phyloP scores from a whole-genome alignment of 2,329 filamentous ascomycete species.

The Exophiala mesophila region DNA sequence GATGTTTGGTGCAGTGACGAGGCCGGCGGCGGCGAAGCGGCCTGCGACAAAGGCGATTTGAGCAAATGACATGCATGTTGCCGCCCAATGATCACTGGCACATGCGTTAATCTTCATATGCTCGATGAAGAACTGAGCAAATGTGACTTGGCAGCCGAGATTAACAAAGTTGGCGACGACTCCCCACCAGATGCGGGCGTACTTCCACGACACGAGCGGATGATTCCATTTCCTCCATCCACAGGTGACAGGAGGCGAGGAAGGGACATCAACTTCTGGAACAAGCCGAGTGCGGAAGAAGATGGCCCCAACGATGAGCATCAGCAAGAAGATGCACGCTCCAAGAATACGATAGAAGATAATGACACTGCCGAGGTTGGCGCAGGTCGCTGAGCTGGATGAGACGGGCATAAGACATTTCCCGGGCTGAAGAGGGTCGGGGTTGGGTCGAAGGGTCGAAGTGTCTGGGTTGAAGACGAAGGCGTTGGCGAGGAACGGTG shows the following conservation, averaged over 20 bases:
- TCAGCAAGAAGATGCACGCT: constrained; percentile 62
- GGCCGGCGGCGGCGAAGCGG: constrained; percentile 60
- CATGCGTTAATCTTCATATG: constrained; percentile 57
- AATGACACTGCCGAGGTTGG: constrained; percentile 61
- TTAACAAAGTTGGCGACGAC: constrained; percentile 75
- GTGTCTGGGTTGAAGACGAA: constrained; percentile 54
- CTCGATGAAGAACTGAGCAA: constrained; percentile 66
- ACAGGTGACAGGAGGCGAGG: constrained; percentile 54
- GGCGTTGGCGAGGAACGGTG: constrained; percentile 62
- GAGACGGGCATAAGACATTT: constrained; percentile 29
- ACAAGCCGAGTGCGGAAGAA: constrained; percentile 63
- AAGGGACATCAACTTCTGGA: constrained; percentile 66
- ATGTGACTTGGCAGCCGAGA: constrained; percentile 62
- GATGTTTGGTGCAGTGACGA: constrained; percentile 54
- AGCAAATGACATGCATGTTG: constrained; percentile 68
- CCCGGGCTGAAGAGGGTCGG: constrained; percentile 16
- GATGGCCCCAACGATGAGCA: constrained; percentile 37
- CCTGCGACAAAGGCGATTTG: constrained; percentile 69
- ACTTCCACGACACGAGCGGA: constrained; percentile 42
- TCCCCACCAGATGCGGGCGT: constrained; percentile 71
- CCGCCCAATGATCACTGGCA: constrained; percentile 52
- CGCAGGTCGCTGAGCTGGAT: constrained; percentile 46
- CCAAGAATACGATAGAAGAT: constrained; percentile 75
- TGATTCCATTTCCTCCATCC: constrained; percentile 25
- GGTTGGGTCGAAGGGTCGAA: constrained; percentile 6